phyloP scores from a whole-genome alignment of 768 basidiomycete species.

The Kwoniella shandongensis region DNA sequence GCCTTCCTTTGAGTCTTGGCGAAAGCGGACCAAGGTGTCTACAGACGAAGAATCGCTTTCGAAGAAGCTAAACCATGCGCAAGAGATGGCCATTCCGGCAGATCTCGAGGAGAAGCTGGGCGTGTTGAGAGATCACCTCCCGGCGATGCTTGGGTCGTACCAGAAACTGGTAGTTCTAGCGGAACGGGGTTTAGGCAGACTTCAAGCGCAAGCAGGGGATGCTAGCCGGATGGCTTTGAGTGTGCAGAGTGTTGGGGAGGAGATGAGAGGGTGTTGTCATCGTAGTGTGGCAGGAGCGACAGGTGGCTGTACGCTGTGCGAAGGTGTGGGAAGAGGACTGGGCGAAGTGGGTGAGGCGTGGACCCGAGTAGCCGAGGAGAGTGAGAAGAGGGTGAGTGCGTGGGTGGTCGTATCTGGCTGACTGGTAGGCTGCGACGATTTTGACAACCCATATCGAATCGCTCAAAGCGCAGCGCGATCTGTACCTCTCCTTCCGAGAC shows the following conservation, averaged over 20 bases:
- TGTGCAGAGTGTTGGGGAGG: conserved; percentile 66
- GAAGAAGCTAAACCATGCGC: conserved; percentile 54
- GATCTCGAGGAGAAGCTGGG: conserved; percentile 87
- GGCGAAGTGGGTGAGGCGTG: conserved; percentile 44
- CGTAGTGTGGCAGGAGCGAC: neutral
- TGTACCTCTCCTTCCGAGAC: conserved; percentile 83
- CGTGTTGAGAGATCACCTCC: conserved; percentile 72
- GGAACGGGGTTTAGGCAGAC: conserved; percentile 84
- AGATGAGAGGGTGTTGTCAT: conserved; percentile 56
- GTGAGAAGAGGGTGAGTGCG: conserved; percentile 45
- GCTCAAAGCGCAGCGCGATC: conserved; percentile 71
- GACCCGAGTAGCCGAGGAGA: conserved; percentile 44
- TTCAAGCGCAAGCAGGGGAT: conserved; percentile 89
- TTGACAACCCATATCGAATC: conserved; percentile 43
- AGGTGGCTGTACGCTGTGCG: conserved; percentile 71
- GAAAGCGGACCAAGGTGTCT: conserved; percentile 71
- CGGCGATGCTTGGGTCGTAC: conserved; percentile 81
- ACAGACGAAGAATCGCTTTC: conserved; percentile 79
- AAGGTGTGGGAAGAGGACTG: conserved; percentile 73
- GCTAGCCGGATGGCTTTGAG: conserved; percentile 59
- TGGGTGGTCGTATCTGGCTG: neutral
- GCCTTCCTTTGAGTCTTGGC: conserved; percentile 80
- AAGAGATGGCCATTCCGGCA: conserved; percentile 89
- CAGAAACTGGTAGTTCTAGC: conserved; percentile 81
- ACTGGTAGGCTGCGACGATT: conserved; percentile 24